Percentiles rank a stretch among this genome's conserved stretches.
phyloP scores from a whole-genome alignment of 129 eudicot species.

The Arctium minus region DNA sequence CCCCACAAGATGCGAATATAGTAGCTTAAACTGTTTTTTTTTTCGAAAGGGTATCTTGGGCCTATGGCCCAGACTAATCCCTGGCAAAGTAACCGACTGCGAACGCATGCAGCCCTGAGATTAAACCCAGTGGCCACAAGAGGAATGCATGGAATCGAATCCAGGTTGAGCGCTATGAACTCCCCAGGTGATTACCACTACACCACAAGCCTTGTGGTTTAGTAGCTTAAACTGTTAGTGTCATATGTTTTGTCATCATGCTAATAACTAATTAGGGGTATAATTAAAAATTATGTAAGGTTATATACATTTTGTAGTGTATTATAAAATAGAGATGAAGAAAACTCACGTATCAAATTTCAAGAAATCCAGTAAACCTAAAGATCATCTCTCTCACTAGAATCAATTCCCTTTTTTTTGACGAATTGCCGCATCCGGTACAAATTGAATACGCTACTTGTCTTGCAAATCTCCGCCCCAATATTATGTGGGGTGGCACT shows the following conservation, averaged over 20 bases:
- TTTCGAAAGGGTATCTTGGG: too few species aligned
- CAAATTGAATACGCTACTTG: constrained; percentile 60
- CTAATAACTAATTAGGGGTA: too few species aligned
- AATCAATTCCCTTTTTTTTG: constrained; percentile 48
- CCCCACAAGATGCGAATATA: neutral
- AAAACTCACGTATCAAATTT: constrained; percentile 26
- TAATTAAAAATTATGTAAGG: neutral
- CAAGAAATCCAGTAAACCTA: constrained; percentile 69
- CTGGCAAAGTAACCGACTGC: too few species aligned
- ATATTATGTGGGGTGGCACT: constrained; percentile 69
- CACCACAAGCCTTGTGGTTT: too few species aligned
- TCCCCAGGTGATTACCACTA: too few species aligned
- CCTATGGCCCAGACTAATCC: too few species aligned
- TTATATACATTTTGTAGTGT: neutral
- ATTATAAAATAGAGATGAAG: neutral
- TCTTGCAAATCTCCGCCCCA: constrained; percentile 48
- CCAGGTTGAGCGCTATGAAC: too few species aligned
- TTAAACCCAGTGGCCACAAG: too few species aligned
- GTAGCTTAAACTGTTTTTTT: neutral
- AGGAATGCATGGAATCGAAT: too few species aligned
- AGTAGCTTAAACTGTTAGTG: neutral
- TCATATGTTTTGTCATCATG: neutral
- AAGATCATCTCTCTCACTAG: constrained; percentile 63
- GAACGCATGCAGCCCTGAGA: too few species aligned
- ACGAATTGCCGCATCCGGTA: constrained; percentile 45